These are phyloP conservation scores for Aspergillus novofumigatus DNA, from an alignment of 2,329 filamentous ascomycete genomes.

Conservation along the genomic window DNA sequence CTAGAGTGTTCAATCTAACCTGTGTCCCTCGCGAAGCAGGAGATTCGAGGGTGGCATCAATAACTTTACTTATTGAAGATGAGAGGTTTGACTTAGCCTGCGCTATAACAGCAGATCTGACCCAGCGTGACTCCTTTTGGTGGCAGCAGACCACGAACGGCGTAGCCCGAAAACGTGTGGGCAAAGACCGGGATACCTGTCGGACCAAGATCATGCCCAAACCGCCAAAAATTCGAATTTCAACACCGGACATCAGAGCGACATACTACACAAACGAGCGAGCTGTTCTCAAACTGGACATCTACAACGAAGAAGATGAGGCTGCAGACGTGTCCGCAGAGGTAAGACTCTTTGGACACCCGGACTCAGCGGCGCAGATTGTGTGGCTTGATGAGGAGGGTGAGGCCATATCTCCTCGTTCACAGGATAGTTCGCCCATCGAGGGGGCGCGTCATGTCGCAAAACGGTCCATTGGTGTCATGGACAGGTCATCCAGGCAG, in stretches of 20 bases:
- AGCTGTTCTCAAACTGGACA: conserved; percentile 63
- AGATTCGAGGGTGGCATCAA: conserved; percentile 63
- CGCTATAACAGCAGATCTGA: conserved; percentile 48
- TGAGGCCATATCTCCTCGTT: conserved; percentile 14
- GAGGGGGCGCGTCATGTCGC: conserved; percentile 28
- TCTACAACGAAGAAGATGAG: conserved; percentile 80
- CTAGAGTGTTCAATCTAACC: conserved; percentile 65
- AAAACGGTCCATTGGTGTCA: conserved; percentile 31
- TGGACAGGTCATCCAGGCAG: conserved; percentile 29
- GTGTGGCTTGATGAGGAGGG: conserved; percentile 43
- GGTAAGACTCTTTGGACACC: conserved; percentile 59
- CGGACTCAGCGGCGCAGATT: conserved; percentile 44
- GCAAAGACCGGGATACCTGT: conserved; percentile 47
- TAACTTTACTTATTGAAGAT: conserved; percentile 60
- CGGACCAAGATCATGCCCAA: conserved; percentile 74
- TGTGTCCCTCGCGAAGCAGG: conserved; percentile 77
- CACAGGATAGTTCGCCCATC: conserved; percentile 22
- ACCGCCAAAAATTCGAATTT: conserved; percentile 84
- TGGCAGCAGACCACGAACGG: conserved; percentile 39
- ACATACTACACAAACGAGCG: conserved; percentile 84
- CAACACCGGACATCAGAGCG: conserved; percentile 56
- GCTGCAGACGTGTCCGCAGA: conserved; percentile 69
- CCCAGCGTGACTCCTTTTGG: conserved; percentile 34
- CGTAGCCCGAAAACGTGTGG: conserved; percentile 35
- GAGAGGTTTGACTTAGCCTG: conserved; percentile 66